These are phyloP conservation scores for Acacia crassicarpa DNA, from an alignment of 306 rosid genomes.

Conservation along the genomic window DNA sequence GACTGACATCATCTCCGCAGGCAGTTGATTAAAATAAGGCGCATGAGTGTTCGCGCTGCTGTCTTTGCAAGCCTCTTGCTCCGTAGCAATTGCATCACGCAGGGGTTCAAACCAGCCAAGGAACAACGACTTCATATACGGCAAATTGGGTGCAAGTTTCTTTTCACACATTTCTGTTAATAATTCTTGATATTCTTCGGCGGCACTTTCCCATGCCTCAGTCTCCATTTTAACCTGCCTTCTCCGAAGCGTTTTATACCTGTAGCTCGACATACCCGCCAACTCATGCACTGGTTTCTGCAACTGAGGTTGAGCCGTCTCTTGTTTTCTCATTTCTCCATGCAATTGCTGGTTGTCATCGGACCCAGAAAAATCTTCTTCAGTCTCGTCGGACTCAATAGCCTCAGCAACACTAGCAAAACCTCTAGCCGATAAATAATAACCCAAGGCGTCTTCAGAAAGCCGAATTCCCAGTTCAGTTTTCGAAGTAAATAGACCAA, in stretches of 20 bases:
- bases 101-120: slow-evolving; percentile 97
- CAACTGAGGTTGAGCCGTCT: slow-evolving; percentile 31
- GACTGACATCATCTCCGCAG: slow-evolving; percentile 87
- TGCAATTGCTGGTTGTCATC: slow-evolving; percentile 61
- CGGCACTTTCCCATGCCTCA: slow-evolving; percentile 94
- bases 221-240: slow-evolving; percentile 86
- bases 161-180: slow-evolving; percentile 79
- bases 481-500: slow-evolving; percentile 23
- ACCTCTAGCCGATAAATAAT: slow-evolving; percentile 37
- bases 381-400: slow-evolving; percentile 54
- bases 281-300: slow-evolving; percentile 43
- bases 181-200: slow-evolving; percentile 79
- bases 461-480: slow-evolving; percentile 32
- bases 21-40: slow-evolving; percentile 55
- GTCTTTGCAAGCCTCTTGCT: slow-evolving; percentile 44
- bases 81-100: slow-evolving; percentile 60
- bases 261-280: slow-evolving; percentile 42
- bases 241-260: slow-evolving; percentile 49
- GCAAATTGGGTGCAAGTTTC: slow-evolving; percentile 91
- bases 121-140: slow-evolving; percentile 82
- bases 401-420: slow-evolving; percentile 76
- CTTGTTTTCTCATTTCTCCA: slow-evolving; percentile 42
- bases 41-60: slow-evolving; percentile 42
- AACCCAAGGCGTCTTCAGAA: slow-evolving; percentile 26
- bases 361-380: slow-evolving; percentile 63